Conservation (phyloP, 1,284 basidiomycete genomes). For the Cryptococcus amylolentus region DNA sequence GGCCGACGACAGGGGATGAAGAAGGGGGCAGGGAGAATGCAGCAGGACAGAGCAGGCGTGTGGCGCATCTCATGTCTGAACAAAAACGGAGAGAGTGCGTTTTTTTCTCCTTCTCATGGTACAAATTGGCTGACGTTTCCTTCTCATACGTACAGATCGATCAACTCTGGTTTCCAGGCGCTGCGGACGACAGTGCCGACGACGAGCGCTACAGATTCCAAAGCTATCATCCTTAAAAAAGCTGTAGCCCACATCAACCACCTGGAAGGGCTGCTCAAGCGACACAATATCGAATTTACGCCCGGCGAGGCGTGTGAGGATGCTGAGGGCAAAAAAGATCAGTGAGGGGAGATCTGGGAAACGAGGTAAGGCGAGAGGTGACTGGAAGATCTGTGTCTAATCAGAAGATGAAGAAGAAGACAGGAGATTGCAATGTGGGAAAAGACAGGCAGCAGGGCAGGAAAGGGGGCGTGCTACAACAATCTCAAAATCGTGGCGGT, state of each 20-base stretch:
- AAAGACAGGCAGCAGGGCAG: too few relatives aligned
- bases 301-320: neutral
- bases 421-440: too few relatives aligned
- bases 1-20: neutral
- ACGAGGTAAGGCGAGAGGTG: neutral
- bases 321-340: neutral
- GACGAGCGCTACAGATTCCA: conserved; percentile 39
- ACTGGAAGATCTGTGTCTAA: too few relatives aligned
- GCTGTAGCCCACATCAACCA: conserved; percentile 40
- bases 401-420: too few relatives aligned
- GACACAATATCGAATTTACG: conserved; percentile 19
- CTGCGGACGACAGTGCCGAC: conserved; percentile 35
- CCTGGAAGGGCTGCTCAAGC: conserved; percentile 33
- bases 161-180: conserved; percentile 42
- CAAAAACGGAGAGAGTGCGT: conserved; percentile 48
- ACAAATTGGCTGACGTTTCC: neutral
- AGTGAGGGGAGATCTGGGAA: neutral
- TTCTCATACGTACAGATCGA: conserved; percentile 26
- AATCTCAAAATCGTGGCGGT: too few relatives aligned
- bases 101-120: neutral
- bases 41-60: conserved; percentile 35
- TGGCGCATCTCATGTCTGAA: conserved; percentile 46
- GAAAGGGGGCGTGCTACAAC: too few relatives aligned
- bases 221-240: conserved; percentile 46
- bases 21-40: conserved; percentile 4